Evolutionary conservation across 495 filamentous ascomycete genomes (phyloP), one percentile per base, ranked within the genome.

Genomic region (Tetracladium setigerum): DNA sequence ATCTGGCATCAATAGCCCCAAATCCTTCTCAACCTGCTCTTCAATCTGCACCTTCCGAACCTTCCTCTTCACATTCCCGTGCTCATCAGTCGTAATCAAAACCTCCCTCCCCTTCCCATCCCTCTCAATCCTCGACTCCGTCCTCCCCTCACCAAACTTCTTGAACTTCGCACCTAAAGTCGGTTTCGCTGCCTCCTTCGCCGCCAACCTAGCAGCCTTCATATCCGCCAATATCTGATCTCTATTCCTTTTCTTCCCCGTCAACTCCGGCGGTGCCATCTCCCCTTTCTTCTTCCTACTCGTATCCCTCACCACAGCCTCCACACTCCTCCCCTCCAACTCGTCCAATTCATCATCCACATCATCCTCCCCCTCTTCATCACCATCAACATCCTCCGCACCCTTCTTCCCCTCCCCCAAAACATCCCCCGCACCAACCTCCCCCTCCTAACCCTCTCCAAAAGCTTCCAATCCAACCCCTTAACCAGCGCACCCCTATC

Each of bases 11-110:
- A 86, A 69, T 19, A 84, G 64, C 11, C 70, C 71, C 12, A 62
- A 59, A 16, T 57, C 65, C 52, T 64, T 69, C 38, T 71, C 58
- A 1, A 35, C 47, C 27, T 69, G 64, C 15, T 59, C 50, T 12
- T 61, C 56, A 18, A 55, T 44, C 44, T 71, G 71, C 27, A 63
- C 57, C 60, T 74, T 83, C 55, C 76, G 71, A 66, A 91, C 76
- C 64, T 95, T 97, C 50, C 87, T 76, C 62, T 94, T 92, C 49
- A 86, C 84, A 38, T 89, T 84, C 8, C 92, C 94, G 50, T 95
- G 76, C 37, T 86, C 84, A 60, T 95, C 89, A 7, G 87, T 78
- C 13, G 89, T 85, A 48, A 95, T 82, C 45, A 96, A 71, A 3
- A 96, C 79, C 60, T 96, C 87, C 40, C 87, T 70, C 5, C 89